Evolutionary conservation across 228 moss, liverwort and hornwort genomes (phyloP), one percentile per base, ranked within the genome.

Genomic region (Sphagnum fallax): DNA sequence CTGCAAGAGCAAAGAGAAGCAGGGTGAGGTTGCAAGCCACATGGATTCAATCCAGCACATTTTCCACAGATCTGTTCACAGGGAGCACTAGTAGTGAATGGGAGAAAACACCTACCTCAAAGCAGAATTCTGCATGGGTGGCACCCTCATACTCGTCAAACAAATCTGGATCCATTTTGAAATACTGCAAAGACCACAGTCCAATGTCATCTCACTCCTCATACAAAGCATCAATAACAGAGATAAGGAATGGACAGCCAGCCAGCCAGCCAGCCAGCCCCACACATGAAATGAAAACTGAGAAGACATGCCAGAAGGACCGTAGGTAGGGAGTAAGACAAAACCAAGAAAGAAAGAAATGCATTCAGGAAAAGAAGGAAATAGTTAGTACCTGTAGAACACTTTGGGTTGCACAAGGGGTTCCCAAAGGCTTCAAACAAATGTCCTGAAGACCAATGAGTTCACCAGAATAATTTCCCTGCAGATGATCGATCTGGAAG

Each of bases 341-440:
- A 11, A 49, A 64, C 10, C 64, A 11, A 11, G 32, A 32, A 32
- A 32, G 32, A 3, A 32, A 32, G 32, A 32, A 32, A 32, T 32
- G 2, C 32, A 32, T 32, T 32, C 32, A 32, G 32, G 32, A 32
- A 32, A 32, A 32, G 32, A 32, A 32, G 32, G 32, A 32, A 32
- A 32, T 32, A 32, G 32, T 32, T 32, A 32, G 68, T 67, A 92
- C 95, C 95, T 96, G 95, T 73, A 96, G 77, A 69, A 96, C 79
- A 76, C 92, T 96, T 78, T 92, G 92, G 69, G 84, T 89, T 68
- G 96, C 96, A 75, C 96, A 97, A 61, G 96, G 91, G 68, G 91
- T 89, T 77, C 91, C 93, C 62, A 91, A 74, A 68, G 96, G 96
- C 75, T 97, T 97, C 72, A 91, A 67, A 76, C 96, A 97, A 52